Evolutionary conservation across 148 eudicot genomes (phyloP), one percentile per base, ranked within the genome.

Genomic region (Chenopodium berlandieri): DNA sequence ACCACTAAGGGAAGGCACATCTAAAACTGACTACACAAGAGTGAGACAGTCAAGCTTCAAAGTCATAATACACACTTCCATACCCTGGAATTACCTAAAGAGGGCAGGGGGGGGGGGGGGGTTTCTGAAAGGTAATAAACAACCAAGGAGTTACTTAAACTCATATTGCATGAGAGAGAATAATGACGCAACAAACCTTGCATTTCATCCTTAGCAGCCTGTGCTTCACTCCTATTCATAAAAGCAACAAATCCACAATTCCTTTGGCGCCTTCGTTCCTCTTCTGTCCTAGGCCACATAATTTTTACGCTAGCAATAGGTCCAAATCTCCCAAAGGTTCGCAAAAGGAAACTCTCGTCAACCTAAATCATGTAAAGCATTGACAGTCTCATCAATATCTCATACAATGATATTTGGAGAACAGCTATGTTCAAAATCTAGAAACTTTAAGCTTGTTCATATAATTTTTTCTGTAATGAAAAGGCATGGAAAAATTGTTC

Each of bases 211-310:
- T 91, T 94, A 76, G 99, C 99, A 77, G 99, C 99, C 88, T 96
- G 99, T 84, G 92, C 99, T 86, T 96, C 97, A 84, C 88, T 90
- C 83, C 99, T 89, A 67, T 92, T 96, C 99, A 96, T 96, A 84
- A 96, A 96, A 85, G 99, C 97, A 79, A 96, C 98, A 91, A 94
- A 96, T 62, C 99, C 99, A 90, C 98, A 96, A 87, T 94, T 92
- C 81, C 98, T 90, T 89, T 96, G 94, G 80, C 99, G 89, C 75
- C 92, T 90, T 77, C 88, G 83, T 82, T 94, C 99, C 88, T 96
- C 99, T 83, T 96, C 99, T 76, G 99, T 96, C 86, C 99, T 91
- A 20, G 99, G 99, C 99, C 99, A 96, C 99, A 96, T 96, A 73
- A 96, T 96, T 84, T 96, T 96, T 64, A 96, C 99, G 86, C 99